Evolutionary conservation across 805 yeast species (phyloP).

Genomic region (Metschnikowia reukaufii): DNA sequence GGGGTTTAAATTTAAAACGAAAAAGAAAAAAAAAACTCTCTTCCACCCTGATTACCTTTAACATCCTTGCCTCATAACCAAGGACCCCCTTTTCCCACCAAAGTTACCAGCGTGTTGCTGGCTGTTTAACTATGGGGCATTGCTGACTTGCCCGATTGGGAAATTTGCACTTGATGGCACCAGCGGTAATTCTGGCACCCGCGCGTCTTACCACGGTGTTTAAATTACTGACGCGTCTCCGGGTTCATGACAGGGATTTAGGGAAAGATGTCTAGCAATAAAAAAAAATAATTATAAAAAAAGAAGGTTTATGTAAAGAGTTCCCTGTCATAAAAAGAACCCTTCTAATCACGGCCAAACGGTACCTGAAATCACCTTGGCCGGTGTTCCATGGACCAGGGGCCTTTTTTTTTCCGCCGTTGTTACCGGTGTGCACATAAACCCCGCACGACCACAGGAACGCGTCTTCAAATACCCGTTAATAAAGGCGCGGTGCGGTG

Average conservation of each 20-base stretch:
- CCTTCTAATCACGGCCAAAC: neutral
- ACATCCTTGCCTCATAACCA: too few relatives aligned
- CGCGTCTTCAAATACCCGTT: neutral
- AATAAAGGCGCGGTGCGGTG: neutral
- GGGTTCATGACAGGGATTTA: neutral
- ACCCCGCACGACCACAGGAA: neutral
- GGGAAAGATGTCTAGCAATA: neutral
- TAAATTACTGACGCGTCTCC: neutral
- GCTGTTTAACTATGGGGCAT: neutral
- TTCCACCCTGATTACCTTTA: too few relatives aligned
- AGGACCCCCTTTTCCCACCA: too few relatives aligned
- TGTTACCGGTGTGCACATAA: neutral
- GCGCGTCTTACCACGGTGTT: neutral
- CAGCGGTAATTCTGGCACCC: neutral
- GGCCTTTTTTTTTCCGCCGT: neutral
- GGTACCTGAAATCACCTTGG: neutral
- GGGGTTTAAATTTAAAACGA: too few relatives aligned
- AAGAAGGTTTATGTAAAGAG: neutral
- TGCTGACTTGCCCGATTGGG: constrained; percentile 6
- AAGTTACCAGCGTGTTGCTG: too few relatives aligned
- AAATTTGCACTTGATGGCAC: neutral
- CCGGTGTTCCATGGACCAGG: too few relatives aligned
- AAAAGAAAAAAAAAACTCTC: too few relatives aligned
- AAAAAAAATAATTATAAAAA: too few relatives aligned
- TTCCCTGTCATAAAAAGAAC: too few relatives aligned